phyloP scores from a whole-genome alignment of 108 stramenopile species.

The Halocafeteria seosinensis region DNA sequence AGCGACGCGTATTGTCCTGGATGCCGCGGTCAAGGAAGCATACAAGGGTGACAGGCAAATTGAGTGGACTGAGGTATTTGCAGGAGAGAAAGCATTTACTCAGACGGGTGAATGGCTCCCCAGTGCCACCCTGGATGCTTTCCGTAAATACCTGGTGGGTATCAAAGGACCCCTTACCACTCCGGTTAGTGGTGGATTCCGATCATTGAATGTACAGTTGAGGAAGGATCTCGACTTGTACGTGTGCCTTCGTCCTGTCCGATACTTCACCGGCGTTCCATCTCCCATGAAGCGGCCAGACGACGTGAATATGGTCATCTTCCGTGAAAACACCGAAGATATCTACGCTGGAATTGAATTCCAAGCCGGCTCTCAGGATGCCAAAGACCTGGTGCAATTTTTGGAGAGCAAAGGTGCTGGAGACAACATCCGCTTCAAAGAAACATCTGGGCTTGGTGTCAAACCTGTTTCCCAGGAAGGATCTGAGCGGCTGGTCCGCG shows the following conservation, averaged over 20 bases:
- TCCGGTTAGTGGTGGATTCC: constrained; percentile 13
- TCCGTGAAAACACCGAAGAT: constrained; percentile 18
- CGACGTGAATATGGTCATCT: constrained; percentile 17
- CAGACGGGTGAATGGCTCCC: constrained; percentile 13
- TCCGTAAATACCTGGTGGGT: constrained; percentile 13
- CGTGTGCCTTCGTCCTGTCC: constrained; percentile 18
- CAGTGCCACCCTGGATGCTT: constrained; percentile 16
- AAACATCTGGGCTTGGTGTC: constrained; percentile 9
- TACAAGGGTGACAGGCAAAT: constrained; percentile 7
- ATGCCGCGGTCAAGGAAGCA: constrained; percentile 15
- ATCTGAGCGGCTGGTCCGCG: constrained; percentile 8
- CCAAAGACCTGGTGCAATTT: constrained; percentile 1
- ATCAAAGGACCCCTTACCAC: constrained; percentile 19
- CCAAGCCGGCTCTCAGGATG: constrained; percentile 5
- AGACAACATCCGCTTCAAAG: constrained; percentile 11
- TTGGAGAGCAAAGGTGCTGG: constrained; percentile 1
- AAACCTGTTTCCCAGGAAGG: constrained; percentile 20
- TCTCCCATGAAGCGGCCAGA: constrained; percentile 10
- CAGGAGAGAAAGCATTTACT: constrained; percentile 17
- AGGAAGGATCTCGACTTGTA: constrained; percentile 18
- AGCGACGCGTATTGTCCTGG: constrained; percentile 8
- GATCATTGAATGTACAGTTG: constrained; percentile 15
- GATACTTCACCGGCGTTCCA: constrained; percentile 15
- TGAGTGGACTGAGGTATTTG: constrained; percentile 10
- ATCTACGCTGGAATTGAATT: constrained; percentile 21